Base-by-base conservation (phyloP, 176 grass and related monocot genomes). In the Ensete glaucum region DNA sequence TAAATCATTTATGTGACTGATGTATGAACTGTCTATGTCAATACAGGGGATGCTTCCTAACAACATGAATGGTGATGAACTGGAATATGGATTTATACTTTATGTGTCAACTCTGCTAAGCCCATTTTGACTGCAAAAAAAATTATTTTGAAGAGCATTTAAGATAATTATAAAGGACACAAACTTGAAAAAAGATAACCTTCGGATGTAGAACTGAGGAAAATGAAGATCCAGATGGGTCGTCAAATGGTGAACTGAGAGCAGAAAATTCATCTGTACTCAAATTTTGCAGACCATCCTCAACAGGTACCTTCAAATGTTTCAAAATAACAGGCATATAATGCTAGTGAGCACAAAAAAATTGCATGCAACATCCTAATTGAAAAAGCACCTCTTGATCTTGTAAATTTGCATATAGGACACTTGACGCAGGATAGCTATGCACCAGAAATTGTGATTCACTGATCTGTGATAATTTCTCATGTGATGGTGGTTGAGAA, bases 381-480 rank as follows among this genome's bases (percentile, higher is more conserved):
- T 62, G 52, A 70, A 76, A 16, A 10, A 75, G 63, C 84, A 90
- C 87, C 69, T 85, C 78, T 71, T 74, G 82, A 85, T 24, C 15
- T 34, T 82, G 26, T 80, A 59, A 60, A 62, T 21, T 59, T 59
- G 74, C 71, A 81, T 88, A 92, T 43, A 87, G 83, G 81, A 89
- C 82, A 64, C 50, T 69, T 7, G 52, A 75, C 20, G 49, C 43
- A 27, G 53, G 53, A 54, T 76, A 73, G 63, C 80, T 58, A 64
- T 79, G 66, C 54, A 64, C 64, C 34, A 1, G 48, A 81, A 74
- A 75, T 70, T 52, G 60, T 72, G 53, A 26, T 19, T 86, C 81
- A 62, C 69, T 77, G 73, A 63, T 77, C 73, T 43, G 83, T 11
- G 63, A n/a, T 50, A 53, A 21, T 72, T 64, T 64, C 74, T 27